Base-by-base conservation (phyloP, 176 grass and related monocot species). In the Cenchrus purpureus region DNA sequence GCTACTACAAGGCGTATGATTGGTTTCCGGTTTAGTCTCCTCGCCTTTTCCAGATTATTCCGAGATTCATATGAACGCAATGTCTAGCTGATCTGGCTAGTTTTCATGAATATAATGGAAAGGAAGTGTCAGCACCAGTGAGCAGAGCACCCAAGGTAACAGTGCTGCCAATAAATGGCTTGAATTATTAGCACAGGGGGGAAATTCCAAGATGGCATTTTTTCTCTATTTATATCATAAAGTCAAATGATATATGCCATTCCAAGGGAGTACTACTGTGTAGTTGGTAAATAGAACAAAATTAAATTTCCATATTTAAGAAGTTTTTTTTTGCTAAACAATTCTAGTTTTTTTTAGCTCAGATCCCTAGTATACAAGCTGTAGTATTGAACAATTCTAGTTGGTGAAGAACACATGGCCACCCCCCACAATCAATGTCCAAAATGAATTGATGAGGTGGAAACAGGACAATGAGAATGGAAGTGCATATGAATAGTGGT, bases 31-130 rank as follows among this genome's bases (percentile, higher is more conserved):
- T 53, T 82, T 43, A 62, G 56, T 20, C 29, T 70, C 55, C 44
- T 49, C 16, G 0, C 12, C 37, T 68, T 68, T 49, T 60, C 12
- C 37, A 51, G 29, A 68, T 14, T 20, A 61, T 68, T 79, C 15
- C 29, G 53, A 68, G 63, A 43, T 76, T 87, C 76, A 60, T 82
- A 8, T 50, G 79, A 75, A 48, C 8, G 62, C 61, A 50, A 22
- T 12, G 45, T 68, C 25, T 58, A 42, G 34, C 61, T 76, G 76
- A 76, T 82, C 40, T 69, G 42, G 53, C 29, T 54, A 28, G 19
- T 69, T 58, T 28, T 48, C 51, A 68, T 53, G 25, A 74, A 53
- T 68, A 58, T 46, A 54, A 6, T 37, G 9, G 31, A 8, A 59
- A 32, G 16, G 53, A 61, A 29, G 48, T 68, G 51, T 68, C 83